phyloP scores from a whole-genome alignment of 1,139 yeast species.

The Saccharomyces hybrid region DNA sequence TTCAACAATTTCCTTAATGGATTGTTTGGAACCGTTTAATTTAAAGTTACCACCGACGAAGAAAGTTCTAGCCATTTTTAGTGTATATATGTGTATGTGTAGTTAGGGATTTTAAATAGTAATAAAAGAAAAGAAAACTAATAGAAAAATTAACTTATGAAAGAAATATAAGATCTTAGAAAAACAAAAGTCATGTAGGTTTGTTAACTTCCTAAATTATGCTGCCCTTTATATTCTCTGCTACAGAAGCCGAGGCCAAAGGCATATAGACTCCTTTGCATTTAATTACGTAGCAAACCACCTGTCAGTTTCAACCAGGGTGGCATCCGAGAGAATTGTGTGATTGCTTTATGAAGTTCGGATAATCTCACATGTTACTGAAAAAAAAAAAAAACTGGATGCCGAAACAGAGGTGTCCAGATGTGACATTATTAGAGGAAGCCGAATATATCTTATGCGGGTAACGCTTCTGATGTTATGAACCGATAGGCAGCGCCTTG shows the following conservation, averaged over 20 bases:
- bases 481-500: neutral
- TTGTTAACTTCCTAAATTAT: neutral
- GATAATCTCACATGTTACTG: neutral
- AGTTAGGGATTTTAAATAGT: neutral
- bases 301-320: neutral
- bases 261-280: neutral
- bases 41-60: conserved; percentile 98
- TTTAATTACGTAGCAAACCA: neutral
- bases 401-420: neutral
- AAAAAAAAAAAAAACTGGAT: neutral
- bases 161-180: neutral
- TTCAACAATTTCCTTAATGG: conserved; percentile 76
- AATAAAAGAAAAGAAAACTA: neutral
- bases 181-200: neutral
- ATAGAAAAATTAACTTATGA: neutral
- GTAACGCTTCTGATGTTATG: too few species aligned
- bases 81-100: conserved; percentile 6
- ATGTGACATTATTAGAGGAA: neutral
- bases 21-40: conserved; percentile 90
- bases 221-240: conserved; percentile 1
- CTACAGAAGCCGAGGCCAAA: neutral
- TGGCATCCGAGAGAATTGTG: conserved; percentile 1
- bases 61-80: conserved; percentile 73
- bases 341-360: neutral
- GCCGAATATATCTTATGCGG: neutral